Conservation (phyloP, 2,329 filamentous ascomycete genomes). For the Alternaria brassicae region DNA sequence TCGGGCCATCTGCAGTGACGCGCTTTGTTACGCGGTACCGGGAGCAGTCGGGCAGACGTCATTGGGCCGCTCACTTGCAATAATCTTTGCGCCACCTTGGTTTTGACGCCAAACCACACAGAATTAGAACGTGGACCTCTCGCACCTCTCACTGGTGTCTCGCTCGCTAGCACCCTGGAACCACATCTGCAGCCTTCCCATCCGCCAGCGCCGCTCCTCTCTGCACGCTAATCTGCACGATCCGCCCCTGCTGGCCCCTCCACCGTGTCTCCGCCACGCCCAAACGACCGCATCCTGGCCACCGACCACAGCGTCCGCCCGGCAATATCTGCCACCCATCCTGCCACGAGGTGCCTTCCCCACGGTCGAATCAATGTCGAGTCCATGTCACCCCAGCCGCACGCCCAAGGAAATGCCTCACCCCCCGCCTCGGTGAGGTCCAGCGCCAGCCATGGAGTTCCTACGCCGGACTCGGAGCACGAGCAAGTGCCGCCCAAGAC, state of each 20-base stretch:
- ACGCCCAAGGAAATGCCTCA: conserved; percentile 50
- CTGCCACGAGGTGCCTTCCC: conserved; percentile 41
- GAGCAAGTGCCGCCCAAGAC: conserved; percentile 41
- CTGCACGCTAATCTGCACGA: conserved; percentile 18
- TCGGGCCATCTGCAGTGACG: conserved; percentile 1
- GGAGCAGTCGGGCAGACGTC: conserved; percentile 29
- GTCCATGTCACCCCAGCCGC: conserved; percentile 52
- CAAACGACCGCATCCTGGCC: conserved; percentile 32
- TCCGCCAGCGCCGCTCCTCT: conserved; percentile 24
- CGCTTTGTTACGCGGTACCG: conserved; percentile 9
- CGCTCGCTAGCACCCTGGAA: conserved; percentile 21
- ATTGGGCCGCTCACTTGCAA: conserved; percentile 35
- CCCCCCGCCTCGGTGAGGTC: conserved; percentile 52
- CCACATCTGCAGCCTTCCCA: conserved; percentile 13
- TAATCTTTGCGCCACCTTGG: conserved; percentile 31
- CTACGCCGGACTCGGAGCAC: conserved; percentile 23
- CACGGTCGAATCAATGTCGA: conserved; percentile 52
- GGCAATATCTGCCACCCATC: conserved; percentile 45
- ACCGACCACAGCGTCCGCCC: conserved; percentile 24
- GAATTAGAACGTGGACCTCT: conserved; percentile 40
- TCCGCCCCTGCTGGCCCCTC: conserved; percentile 28
- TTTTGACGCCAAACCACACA: conserved; percentile 34
- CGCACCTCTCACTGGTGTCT: conserved; percentile 23
- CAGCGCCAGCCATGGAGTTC: conserved; percentile 35
- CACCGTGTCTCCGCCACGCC: conserved; percentile 32